Conservation (phyloP, 2,329 filamentous ascomycete species). For the Apiospora sp. region DNA sequence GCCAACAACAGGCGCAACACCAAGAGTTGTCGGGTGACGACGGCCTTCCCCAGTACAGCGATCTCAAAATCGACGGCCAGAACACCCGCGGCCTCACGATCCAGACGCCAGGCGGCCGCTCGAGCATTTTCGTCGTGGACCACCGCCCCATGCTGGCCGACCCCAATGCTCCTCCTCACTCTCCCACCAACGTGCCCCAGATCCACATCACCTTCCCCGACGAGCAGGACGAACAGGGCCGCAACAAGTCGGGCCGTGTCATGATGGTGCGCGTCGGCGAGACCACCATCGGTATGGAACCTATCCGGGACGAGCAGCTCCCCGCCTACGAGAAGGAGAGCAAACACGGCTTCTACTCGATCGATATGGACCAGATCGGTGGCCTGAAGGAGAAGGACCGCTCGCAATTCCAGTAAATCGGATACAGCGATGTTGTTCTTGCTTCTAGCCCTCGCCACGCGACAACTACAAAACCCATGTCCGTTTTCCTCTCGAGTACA, state of each 20-base stretch:
- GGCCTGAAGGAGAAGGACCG: constrained; percentile 88
- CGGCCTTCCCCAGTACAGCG: constrained; percentile 75
- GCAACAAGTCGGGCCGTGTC: constrained; percentile 83
- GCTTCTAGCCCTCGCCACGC: constrained; percentile 13
- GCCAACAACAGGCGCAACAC: constrained; percentile 51
- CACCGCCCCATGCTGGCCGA: constrained; percentile 77
- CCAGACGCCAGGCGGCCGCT: constrained; percentile 63
- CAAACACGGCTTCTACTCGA: constrained; percentile 83
- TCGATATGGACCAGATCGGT: constrained; percentile 94
- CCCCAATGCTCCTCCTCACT: constrained; percentile 77
- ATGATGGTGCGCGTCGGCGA: constrained; percentile 93
- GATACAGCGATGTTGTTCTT: background rate
- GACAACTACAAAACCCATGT: background rate
- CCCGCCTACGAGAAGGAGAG: constrained; percentile 89
- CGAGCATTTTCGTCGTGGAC: constrained; percentile 80
- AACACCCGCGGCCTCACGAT: constrained; percentile 66
- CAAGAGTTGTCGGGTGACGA: constrained; percentile 46
- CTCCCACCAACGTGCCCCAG: constrained; percentile 86
- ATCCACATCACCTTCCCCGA: constrained; percentile 99
- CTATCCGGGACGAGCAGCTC: constrained; percentile 79
- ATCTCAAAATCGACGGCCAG: constrained; percentile 58
- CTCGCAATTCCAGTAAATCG: constrained; percentile 28
- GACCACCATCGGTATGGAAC: constrained; percentile 85
- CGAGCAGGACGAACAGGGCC: constrained; percentile 87
- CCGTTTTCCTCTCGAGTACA: constrained; percentile 18